Evolutionary conservation across 176 grass and related monocot genomes (phyloP), one percentile per base, ranked within the genome.

Genomic region (bread wheat (Triticum aestivum)): DNA sequence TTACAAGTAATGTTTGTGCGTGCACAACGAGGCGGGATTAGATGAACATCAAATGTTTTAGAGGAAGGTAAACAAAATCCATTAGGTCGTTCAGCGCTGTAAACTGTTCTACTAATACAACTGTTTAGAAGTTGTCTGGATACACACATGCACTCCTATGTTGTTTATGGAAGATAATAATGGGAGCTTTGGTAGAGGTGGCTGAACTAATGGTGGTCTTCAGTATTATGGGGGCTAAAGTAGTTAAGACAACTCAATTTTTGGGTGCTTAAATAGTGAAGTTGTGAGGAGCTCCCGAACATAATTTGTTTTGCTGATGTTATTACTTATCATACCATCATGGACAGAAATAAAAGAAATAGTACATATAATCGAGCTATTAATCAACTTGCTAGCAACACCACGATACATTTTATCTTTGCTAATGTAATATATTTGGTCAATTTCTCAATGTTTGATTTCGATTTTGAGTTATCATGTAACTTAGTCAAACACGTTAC

Each of bases 401-500:
- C 6, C 47, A 39, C 26, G 18, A 12, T 42, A 32, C 8, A 51
- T 80, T 65, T 73, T 35, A 68, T 62, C 35, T 18, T 71, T 87
- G 38, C 12, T 21, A 2, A 26, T 85, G 59, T 65, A 42, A 65
- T 79, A 78, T 35, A 65, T 33, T 5, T 54, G 7, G 6, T 54
- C 54, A 39, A 42, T 42, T 78, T 74, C 17, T 84, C 26, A 64
- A 79, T 23, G 27, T 75, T 58, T 52, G 33, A 51, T 66, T 54
- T 69, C 3, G 8, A 9, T 35, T 82, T 49, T 52, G n/a, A 73
- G 42, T 12, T 58, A 79, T 63, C 26, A 9, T 34, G 34, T n/a
- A 78, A 80, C 64, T 73, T 76, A 76, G 4, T 51, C 61, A 4
- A 45, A 69, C 24, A 79, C 11, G 13, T 15, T 90, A 80, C 44